A percentile compares a stretch with the other conserved stretches of the same genome.
phyloP scores from a whole-genome alignment of 139 green algal species.

The Helicosporidium sp. region DNA sequence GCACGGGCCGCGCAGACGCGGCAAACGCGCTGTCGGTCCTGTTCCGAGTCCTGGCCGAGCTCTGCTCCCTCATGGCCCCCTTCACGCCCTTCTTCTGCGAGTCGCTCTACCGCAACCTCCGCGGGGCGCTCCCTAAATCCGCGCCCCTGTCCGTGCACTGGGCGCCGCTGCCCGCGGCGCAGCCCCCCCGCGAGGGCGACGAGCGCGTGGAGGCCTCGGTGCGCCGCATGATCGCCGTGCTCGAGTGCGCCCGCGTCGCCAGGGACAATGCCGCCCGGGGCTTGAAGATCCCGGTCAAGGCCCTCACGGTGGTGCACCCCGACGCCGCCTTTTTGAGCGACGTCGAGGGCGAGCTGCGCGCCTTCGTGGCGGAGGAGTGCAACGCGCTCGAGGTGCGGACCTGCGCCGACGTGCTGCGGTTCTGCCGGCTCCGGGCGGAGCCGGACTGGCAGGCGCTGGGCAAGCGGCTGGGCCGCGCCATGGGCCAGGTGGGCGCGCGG shows the following conservation, averaged over 20 bases:
- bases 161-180: conserved; percentile 46
- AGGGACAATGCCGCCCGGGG: conserved; percentile 41
- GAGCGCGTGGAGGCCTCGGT: conserved; percentile 58
- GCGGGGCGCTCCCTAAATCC: conserved; percentile 23
- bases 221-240: conserved; percentile 65
- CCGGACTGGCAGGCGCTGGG: conserved; percentile 73
- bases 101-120: conserved; percentile 93
- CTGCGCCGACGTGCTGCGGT: conserved; percentile 59
- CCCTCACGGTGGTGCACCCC: conserved; percentile 59
- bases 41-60: conserved; percentile 65
- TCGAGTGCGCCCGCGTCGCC: conserved; percentile 71
- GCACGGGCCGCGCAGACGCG: conserved; percentile 44
- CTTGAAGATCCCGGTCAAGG: conserved; percentile 65
- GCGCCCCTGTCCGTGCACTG: conserved; percentile 62
- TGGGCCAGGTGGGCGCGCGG: conserved; percentile 46
- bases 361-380: conserved; percentile 82
- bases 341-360: conserved; percentile 51
- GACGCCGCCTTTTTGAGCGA: conserved; percentile 66
- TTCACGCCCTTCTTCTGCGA: conserved; percentile 98
- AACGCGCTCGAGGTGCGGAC: conserved; percentile 59
- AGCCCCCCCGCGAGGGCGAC: conserved; percentile 17
- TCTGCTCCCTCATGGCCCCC: conserved; percentile 86
- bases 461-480: conserved; percentile 61
- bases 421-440: conserved; percentile 41
- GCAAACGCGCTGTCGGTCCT: conserved; percentile 45